Percentiles rank a stretch among this genome's conserved stretches.
Conservation (phyloP, 2,329 filamentous ascomycete genomes). For the Pyrenochaeta sp. region DNA sequence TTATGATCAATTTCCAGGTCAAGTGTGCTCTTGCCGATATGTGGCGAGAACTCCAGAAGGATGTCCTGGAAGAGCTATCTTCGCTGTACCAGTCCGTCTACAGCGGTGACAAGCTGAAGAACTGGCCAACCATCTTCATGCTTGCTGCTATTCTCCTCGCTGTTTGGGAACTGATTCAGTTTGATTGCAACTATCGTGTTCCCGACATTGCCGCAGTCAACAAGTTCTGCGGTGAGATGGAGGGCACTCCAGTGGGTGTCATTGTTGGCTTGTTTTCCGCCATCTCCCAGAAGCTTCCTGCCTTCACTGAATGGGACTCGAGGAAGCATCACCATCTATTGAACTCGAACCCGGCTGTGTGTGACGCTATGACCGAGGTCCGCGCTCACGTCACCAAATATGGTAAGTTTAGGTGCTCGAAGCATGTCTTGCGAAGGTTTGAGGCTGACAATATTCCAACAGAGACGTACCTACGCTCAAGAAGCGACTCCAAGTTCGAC, state of each 20-base stretch:
- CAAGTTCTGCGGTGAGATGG: constrained; percentile 97
- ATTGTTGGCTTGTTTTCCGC: constrained; percentile 97
- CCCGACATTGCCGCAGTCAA: constrained; percentile 83
- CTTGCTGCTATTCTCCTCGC: constrained; percentile 89
- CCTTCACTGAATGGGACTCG: constrained; percentile 94
- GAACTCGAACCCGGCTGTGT: constrained; percentile 89
- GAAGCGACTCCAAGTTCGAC: constrained; percentile 83
- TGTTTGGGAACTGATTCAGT: constrained; percentile 99
- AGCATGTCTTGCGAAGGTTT: constrained; percentile 7
- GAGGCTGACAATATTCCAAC: constrained; percentile 53
- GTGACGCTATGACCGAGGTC: constrained; percentile 96
- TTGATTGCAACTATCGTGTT: constrained; percentile 95
- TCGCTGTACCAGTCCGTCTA: constrained; percentile 96
- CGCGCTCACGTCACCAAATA: constrained; percentile 91
- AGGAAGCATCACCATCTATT: constrained; percentile 88
- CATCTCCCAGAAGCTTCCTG: constrained; percentile 94
- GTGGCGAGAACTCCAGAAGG: constrained; percentile 97
- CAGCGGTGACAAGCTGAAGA: constrained; percentile 95
- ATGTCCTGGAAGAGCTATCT: constrained; percentile 93
- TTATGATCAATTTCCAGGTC: constrained; percentile 99
- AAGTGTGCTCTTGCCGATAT: constrained; percentile 96
- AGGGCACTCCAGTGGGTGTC: constrained; percentile 92
- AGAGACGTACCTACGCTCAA: constrained; percentile 87
- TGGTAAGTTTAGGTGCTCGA: constrained; percentile 67
- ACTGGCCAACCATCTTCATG: constrained; percentile 99